Base-by-base conservation (phyloP, 169 alveolate genomes). In the Eimeria praecox region DNA sequence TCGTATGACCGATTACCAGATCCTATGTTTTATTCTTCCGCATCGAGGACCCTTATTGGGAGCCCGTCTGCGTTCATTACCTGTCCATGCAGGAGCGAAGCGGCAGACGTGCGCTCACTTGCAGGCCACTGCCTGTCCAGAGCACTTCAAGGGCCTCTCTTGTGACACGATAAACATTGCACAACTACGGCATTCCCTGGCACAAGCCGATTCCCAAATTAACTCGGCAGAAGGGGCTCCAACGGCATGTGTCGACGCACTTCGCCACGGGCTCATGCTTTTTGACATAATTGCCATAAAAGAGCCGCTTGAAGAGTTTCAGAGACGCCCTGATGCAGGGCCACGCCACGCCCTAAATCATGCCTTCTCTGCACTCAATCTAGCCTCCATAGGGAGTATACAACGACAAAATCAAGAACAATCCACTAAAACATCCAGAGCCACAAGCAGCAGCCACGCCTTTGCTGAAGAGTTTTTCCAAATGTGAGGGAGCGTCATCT, bases 181-280 rank as follows among this genome's bases (percentile, higher is more conserved):
- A 30, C 83, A 87, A 20, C 71, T 87, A 14, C 93, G 78, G 14
- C 44, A 38, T 5, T 20, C 24, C 2, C 30, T 87, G 27, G 62
- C 42, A 27, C 42, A 87, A 40, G 83, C 80, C 22, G 93, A 87
- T 35, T 0, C 49, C 22, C 78, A 62, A 27, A 87, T 59, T 40
- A 62, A 9, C n/a, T 87, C 93, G 16, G 44, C 93, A 62, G 82
- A 56, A 38, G 93, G 93, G n/a, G 82, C 62, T 10, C 27, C 82
- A 56, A 44, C 64, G 22, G 64, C 82, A 10, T 87, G 93, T 52
- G 42, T 12, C 93, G 82, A 87, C 42, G 93, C 83, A 3, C 64
- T 87, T 27, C 93, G 93, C 78, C 49, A 40, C 10, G 93, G 82
- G 24, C 78, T 87, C 20, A 87, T 38, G 22, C 93, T 87, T 22